A percentile compares a stretch with the other conserved stretches of the same genome.
Evolutionary conservation across 2,329 filamentous ascomycete species (phyloP).

Genomic region (Biscogniauxia mediterranea): DNA sequence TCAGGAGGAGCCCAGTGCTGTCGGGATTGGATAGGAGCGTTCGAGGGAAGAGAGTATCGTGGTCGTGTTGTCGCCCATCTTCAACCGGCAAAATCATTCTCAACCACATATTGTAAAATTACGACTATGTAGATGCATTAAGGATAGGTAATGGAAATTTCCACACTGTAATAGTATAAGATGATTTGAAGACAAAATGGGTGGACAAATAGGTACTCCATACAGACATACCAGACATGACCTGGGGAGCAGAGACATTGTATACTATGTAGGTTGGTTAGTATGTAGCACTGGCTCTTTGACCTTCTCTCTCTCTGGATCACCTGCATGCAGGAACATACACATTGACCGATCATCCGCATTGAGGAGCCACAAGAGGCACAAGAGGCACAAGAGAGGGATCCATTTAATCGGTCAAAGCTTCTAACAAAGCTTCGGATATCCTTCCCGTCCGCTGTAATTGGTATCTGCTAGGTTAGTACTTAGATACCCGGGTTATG

Average conservation of each 20-base stretch:
- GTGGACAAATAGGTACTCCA: no score
- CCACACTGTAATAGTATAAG: not conserved
- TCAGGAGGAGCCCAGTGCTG: not conserved
- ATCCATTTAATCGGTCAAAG: slow-evolving; percentile 1
- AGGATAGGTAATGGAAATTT: not conserved
- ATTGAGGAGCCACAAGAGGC: no score
- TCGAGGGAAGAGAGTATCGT: not conserved
- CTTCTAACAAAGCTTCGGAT: not conserved
- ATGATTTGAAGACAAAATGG: not conserved
- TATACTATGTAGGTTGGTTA: not conserved
- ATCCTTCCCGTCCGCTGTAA: not conserved
- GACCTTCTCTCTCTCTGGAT: slow-evolving; percentile 5
- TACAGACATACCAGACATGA: not conserved
- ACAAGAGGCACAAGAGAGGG: not conserved
- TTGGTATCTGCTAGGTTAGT: not conserved
- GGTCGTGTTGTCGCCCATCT: not conserved
- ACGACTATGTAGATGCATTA: not conserved
- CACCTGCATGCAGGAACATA: slow-evolving; percentile 6
- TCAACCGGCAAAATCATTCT: not conserved
- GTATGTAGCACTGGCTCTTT: slow-evolving; percentile 5
- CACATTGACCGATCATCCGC: slow-evolving; percentile 5
- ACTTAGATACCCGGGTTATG: not conserved
- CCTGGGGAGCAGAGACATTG: not conserved
- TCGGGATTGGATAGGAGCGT: not conserved
- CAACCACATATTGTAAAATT: not conserved